Base-by-base conservation (phyloP, 768 basidiomycete genomes). In the Xerocomus brunneocitrinus region DNA sequence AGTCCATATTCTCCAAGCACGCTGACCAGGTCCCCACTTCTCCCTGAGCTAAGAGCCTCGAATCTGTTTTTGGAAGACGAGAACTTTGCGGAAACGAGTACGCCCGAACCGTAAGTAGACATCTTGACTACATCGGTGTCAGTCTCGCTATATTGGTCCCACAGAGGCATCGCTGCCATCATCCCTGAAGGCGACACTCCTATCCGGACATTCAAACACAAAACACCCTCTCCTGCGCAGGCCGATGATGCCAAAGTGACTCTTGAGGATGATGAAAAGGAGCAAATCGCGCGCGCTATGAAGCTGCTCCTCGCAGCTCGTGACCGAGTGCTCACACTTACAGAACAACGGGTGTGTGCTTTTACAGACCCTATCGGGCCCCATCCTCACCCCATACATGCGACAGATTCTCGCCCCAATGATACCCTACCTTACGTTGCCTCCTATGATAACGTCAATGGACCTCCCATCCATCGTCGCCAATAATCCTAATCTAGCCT, bases 1-100 rank as follows among this genome's bases (percentile, higher is more conserved):
- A 88, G 85, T 58, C 86, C 88, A 55, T 90, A 87, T 74, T 84
- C 88, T 59, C 87, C 89, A 31, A 82, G 75, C 62, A 84, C 83
- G 5, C 73, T 91, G 58, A 85, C 87, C 28, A 78, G 81, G 62
- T 87, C 84, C n/a, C 83, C 85, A 12, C 74, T 89, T 47, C 87
- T 87, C 30, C 80, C 87, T 55, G 84, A 87, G 71, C 76, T 90
- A 62, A 78, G 85, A 73, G 84, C 87, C 39, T 77, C 77, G 62
- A 84, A 89, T 73, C 73, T 90, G 70, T 73, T 76, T 63, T 73
- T 89, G 64, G 84, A 86, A 57, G 84, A 85, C 57, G 79, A 83
- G 63, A 62, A 73, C 71, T 81, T 79, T 71, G 69, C 57, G 51
- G 67, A 67, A 38, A 49, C 74, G 70, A 76, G 67, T 70, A 71